Conservation (phyloP, 805 yeast species). For the Yamadazyma endophytica region DNA sequence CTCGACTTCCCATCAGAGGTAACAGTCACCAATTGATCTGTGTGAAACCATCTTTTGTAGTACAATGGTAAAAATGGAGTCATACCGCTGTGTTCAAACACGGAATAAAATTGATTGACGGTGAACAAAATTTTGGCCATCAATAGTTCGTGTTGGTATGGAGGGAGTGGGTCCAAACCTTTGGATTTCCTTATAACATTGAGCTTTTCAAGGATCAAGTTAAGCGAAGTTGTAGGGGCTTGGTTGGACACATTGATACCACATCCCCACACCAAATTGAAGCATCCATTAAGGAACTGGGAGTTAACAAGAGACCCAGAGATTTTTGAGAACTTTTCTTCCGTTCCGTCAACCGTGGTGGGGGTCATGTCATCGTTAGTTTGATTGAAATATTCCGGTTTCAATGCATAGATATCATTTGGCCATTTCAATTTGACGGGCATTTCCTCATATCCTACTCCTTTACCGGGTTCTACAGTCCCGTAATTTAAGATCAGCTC, state of each 20-base stretch:
- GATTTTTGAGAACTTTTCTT: conserved; percentile 68
- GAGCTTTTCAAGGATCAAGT: conserved; percentile 58
- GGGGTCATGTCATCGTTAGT: conserved; percentile 18
- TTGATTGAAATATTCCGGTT: conserved; percentile 51
- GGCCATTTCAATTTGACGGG: conserved; percentile 95
- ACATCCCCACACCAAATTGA: conserved; percentile 73
- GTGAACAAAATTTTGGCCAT: conserved; percentile 65
- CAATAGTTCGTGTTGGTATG: conserved; percentile 45
- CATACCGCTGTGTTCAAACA: conserved; percentile 65
- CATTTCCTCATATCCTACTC: conserved; percentile 61
- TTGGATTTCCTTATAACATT: conserved; percentile 46
- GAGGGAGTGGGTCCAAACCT: conserved; percentile 44
- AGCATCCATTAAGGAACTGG: conserved; percentile 55
- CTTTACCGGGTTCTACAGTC: conserved; percentile 26
- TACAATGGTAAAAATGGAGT: conserved; percentile 62
- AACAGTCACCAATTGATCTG: conserved; percentile 59
- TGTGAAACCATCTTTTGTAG: conserved; percentile 84
- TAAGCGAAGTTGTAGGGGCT: conserved; percentile 91
- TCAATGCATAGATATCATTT: conserved; percentile 77
- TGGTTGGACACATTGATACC: conserved; percentile 81
- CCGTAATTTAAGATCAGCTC: conserved; percentile 69
- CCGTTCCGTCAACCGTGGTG: conserved; percentile 45
- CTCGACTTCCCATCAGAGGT: conserved; percentile 45
- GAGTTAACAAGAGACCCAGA: conserved; percentile 86
- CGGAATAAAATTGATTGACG: conserved; percentile 58